These are phyloP conservation scores for Mycena venus DNA, from an alignment of 768 basidiomycete species.

Conservation along the genomic window DNA sequence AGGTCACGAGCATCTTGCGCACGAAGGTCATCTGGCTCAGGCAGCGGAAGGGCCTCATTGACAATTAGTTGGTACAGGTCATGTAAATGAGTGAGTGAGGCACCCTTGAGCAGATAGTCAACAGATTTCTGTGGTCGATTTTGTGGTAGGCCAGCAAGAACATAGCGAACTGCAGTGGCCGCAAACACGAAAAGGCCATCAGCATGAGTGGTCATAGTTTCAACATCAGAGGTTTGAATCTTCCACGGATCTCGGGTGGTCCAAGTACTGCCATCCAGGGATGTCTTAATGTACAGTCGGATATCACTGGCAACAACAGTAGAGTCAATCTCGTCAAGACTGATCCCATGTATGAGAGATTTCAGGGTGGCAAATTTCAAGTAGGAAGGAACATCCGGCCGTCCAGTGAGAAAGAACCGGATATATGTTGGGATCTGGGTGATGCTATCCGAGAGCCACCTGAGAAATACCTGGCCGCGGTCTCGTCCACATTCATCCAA, in stretches of 20 bases:
- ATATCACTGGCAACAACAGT: background rate
- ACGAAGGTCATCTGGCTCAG: background rate
- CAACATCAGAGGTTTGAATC: background rate
- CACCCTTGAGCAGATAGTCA: background rate
- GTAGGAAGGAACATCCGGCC: constrained; percentile 23
- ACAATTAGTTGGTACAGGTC: background rate
- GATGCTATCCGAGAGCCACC: constrained; percentile 6
- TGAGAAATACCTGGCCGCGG: background rate
- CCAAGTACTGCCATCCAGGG: constrained; percentile 5
- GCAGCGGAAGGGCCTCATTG: background rate
- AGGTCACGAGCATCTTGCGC: background rate
- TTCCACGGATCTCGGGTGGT: background rate
- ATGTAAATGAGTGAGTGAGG: background rate
- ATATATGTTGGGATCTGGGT: background rate
- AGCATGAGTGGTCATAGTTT: background rate
- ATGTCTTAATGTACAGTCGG: background rate
- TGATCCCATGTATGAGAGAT: background rate
- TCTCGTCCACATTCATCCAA: constrained; percentile 14
- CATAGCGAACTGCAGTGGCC: constrained; percentile 4
- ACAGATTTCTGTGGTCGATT: background rate
- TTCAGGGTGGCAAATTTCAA: background rate
- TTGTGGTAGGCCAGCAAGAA: background rate
- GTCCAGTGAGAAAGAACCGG: constrained; percentile 17
- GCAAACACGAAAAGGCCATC: background rate
- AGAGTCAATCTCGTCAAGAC: background rate